phyloP scores from a whole-genome alignment of 163 green algal species.

The Scenedesmus sp. region DNA sequence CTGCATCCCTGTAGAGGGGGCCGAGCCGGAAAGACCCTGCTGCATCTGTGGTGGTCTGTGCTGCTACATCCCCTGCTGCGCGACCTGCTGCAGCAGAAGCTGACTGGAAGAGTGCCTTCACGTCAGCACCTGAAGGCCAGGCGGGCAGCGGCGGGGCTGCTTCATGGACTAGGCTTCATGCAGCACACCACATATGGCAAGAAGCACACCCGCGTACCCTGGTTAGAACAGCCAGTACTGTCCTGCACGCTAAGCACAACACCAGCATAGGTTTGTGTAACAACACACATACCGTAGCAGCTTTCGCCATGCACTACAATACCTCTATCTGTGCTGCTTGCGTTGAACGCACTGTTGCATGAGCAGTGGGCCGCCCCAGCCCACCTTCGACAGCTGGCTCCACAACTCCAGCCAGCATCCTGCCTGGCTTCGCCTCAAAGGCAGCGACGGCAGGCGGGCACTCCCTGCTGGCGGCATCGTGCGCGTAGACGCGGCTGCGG shows the following conservation, averaged over 20 bases:
- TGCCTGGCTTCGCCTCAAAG: constrained; percentile 1
- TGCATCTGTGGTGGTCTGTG: not conserved
- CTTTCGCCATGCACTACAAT: too few species aligned
- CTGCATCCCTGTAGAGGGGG: constrained; percentile 19
- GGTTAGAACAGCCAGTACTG: too few species aligned
- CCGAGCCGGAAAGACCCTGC: not conserved
- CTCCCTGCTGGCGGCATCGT: not conserved
- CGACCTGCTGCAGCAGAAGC: not conserved
- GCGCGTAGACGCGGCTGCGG: not conserved
- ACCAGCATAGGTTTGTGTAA: too few species aligned
- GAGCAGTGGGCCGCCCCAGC: not conserved
- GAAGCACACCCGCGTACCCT: too few species aligned
- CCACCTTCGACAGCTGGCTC: constrained; percentile 38
- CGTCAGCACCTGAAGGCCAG: constrained; percentile 27
- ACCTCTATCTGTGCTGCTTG: too few species aligned
- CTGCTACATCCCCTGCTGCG: constrained; percentile 18
- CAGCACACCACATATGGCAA: too few species aligned
- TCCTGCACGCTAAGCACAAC: too few species aligned
- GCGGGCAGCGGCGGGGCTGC: too few species aligned
- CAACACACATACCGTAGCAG: too few species aligned
- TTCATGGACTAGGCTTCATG: too few species aligned
- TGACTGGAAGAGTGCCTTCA: not conserved
- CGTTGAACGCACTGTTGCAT: too few species aligned
- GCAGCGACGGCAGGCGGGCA: not conserved
- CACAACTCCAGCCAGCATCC: not conserved